phyloP scores from a whole-genome alignment of 108 stramenopile species.

The Nannochloropsis gaditana region DNA sequence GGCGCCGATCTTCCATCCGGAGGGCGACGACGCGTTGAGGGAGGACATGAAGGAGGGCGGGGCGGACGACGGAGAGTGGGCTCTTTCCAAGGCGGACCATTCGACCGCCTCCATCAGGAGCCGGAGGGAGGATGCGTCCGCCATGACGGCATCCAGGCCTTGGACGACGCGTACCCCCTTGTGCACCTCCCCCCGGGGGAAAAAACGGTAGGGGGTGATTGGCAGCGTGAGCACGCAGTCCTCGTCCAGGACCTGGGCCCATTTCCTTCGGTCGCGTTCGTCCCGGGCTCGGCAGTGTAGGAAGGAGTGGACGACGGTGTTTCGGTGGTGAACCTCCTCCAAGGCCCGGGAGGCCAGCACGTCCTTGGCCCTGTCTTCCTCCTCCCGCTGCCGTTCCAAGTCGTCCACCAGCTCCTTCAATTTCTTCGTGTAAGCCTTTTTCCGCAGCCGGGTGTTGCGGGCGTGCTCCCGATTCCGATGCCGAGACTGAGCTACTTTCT shows the following conservation, averaged over 20 bases:
- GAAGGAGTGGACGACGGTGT: conserved; percentile 30
- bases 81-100: background rate
- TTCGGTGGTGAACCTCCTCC: background rate
- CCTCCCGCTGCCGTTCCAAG: conserved; percentile 64
- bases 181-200: conserved; percentile 32
- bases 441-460: conserved; percentile 85
- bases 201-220: conserved; percentile 36
- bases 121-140: conserved; percentile 36
- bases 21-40: background rate
- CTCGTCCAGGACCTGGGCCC: conserved; percentile 38
- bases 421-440: conserved; percentile 88
- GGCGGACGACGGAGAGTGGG: background rate
- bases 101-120: conserved; percentile 23
- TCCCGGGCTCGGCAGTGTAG: background rate
- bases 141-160: conserved; percentile 35
- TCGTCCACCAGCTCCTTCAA: conserved; percentile 86
- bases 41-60: background rate
- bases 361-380: conserved; percentile 14
- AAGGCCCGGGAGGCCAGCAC: background rate
- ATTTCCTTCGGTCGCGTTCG: conserved; percentile 18
- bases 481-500: background rate
- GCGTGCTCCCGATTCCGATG: conserved; percentile 92
- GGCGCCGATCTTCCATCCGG: background rate
- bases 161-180: conserved; percentile 23
- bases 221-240: conserved; percentile 34